Conservation (phyloP, 495 filamentous ascomycete genomes). For the Podospora didyma region DNA sequence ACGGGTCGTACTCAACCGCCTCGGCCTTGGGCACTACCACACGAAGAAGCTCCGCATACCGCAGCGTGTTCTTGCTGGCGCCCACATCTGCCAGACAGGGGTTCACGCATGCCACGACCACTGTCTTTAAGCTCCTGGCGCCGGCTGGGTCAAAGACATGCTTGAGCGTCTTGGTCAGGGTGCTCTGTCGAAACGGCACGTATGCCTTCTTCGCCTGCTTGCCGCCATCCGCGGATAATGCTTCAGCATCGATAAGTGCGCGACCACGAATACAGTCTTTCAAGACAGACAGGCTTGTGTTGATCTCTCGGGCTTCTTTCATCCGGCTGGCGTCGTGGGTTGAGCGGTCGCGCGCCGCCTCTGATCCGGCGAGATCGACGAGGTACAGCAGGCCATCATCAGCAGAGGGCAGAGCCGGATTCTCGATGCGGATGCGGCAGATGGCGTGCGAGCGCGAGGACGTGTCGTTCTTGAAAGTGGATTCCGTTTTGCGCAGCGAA, state of each 20-base stretch:
- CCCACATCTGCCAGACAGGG: conserved; percentile 21
- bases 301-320: conserved; percentile 44
- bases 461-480: conserved; percentile 38
- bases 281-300: conserved; percentile 37
- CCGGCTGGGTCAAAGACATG: conserved; percentile 24
- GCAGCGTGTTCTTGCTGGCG: conserved; percentile 24
- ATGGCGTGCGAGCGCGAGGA: conserved; percentile 49
- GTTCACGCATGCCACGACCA: conserved; percentile 25
- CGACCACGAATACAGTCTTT: conserved; percentile 39
- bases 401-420: conserved; percentile 13
- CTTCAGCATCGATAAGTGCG: conserved; percentile 17
- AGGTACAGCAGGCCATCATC: conserved; percentile 41
- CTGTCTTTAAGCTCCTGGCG: conserved; percentile 16
- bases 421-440: conserved; percentile 39
- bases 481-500: conserved; percentile 11
- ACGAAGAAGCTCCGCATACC: conserved; percentile 21
- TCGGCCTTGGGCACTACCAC: conserved; percentile 9
- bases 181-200: conserved; percentile 23
- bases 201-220: conserved; percentile 10
- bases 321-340: conserved; percentile 30
- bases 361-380: conserved; percentile 46
- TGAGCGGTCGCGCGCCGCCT: conserved; percentile 29
- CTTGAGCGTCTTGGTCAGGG: conserved; percentile 25
- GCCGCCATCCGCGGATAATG: neutral
- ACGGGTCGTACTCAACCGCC: conserved; percentile 4